Evolutionary conservation across 345 rosid species (phyloP), one percentile per base, ranked within the genome.

Genomic region (Gossypium mustelinum): DNA sequence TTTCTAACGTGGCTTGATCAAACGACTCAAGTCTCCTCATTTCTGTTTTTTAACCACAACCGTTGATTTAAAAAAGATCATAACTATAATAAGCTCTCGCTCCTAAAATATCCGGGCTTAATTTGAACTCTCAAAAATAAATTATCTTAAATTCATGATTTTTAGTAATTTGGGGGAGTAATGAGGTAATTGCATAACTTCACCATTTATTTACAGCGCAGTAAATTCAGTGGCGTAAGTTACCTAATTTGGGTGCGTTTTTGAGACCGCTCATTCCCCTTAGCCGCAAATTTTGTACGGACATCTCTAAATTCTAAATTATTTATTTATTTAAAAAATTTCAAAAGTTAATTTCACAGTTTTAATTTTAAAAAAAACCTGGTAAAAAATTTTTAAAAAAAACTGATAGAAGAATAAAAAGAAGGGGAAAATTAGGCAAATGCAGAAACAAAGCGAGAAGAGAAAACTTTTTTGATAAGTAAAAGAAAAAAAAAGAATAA

Each of bases 271-370:
- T 34, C 50, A n/a, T 62, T 74, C 9, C 1, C 11, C 16, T 60
- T 56, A 55, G 65, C 75, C 75, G 75, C 78, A 79, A 47, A 70
- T 20, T 9, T 27, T 64, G 63, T 65, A 66, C 73, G 56, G 73
- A 29, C 50, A 16, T 29, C 9, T 8, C 27, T 71, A 24, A 56
- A 57, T 58, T 60, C 27, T 71, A 24, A 56, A 58, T 58, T 60
- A 70, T 64, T 64, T 50, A 69, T 64, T 39, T 55, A 47, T 3
- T 27, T 29, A 27, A 3, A 29, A 29, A 29, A 0, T 2, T 4
- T n/a, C 0, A n/a, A 29, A 34, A 9, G 1, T 56, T 18, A n/a
- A n/a, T n/a, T 67, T 45, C 11, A 20, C 52, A 18, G 2, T 34
- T 34, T 34, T 34, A 34, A 34, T 34, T 20, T 20, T 1, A 2